Percentiles rank a stretch among this genome's conserved stretches.
phyloP scores from a whole-genome alignment of 805 yeast species.

The Kurtzmaniella cleridarum region DNA sequence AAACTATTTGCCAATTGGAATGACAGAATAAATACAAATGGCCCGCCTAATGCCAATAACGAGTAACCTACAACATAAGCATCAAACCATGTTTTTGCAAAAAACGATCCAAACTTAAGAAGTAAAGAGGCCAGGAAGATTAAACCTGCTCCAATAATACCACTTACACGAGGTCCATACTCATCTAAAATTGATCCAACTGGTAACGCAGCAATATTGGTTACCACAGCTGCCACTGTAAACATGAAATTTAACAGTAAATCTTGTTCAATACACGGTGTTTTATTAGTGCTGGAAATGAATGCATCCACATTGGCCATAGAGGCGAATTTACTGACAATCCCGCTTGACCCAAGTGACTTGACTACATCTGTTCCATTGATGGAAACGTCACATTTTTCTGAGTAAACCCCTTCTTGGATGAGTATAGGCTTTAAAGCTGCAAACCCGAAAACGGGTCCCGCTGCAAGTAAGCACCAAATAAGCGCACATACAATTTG shows the following conservation, averaged over 20 bases:
- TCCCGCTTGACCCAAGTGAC: conserved; percentile 4
- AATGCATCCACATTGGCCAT: conserved; percentile 6
- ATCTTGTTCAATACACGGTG: conserved; percentile 71
- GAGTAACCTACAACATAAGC: conserved; percentile 72
- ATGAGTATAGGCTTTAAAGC: conserved; percentile 84
- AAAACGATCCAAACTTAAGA: conserved; percentile 34
- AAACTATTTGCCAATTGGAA: conserved; percentile 85
- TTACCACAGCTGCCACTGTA: conserved; percentile 79
- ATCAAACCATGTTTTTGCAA: conserved; percentile 35
- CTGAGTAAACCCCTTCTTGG: conserved; percentile 68
- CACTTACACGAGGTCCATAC: conserved; percentile 77
- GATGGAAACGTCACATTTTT: conserved; percentile 42
- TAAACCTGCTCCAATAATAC: conserved; percentile 63
- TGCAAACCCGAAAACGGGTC: conserved; percentile 93
- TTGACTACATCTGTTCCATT: conserved; percentile 1
- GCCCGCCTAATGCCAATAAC: conserved; percentile 83
- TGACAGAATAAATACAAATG: conserved; percentile 84
- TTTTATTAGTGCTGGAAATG: neutral
- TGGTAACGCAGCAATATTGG: conserved; percentile 75
- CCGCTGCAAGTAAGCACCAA: conserved; percentile 91
- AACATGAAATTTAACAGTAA: conserved; percentile 76
- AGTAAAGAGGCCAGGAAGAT: conserved; percentile 51
- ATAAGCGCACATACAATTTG: conserved; percentile 70
- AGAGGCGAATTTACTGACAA: neutral
- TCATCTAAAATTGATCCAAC: conserved; percentile 78